phyloP scores from a whole-genome alignment of 768 basidiomycete species.

The Kwoniella pini region DNA sequence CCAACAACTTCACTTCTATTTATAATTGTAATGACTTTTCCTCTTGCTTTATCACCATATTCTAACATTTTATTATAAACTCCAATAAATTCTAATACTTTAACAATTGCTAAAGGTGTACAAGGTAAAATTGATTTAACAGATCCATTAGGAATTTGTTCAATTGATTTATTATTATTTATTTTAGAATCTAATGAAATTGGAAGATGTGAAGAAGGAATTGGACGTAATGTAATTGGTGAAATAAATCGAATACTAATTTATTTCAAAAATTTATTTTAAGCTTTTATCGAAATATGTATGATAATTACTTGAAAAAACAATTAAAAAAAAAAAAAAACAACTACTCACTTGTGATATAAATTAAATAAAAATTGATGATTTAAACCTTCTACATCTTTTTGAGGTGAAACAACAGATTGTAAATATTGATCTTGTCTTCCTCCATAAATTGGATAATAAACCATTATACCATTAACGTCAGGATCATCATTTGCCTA shows the following conservation, averaged over 20 bases:
- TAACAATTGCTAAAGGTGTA: slow-evolving; percentile 94
- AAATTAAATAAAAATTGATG: slow-evolving; percentile 84
- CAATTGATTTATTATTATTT: slow-evolving; percentile 55
- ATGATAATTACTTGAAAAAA: neutral
- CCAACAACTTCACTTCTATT: slow-evolving; percentile 99
- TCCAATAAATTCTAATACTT: slow-evolving; percentile 83
- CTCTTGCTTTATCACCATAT: slow-evolving; percentile 83
- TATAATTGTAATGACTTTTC: slow-evolving; percentile 84
- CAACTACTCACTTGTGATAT: slow-evolving; percentile 79
- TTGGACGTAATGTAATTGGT: slow-evolving; percentile 48
- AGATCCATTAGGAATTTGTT: slow-evolving; percentile 70
- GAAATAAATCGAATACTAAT: slow-evolving; percentile 83
- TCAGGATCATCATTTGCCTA: slow-evolving; percentile 78
- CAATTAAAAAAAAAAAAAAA: neutral
- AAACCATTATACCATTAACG: slow-evolving; percentile 96
- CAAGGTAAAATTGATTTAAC: slow-evolving; percentile 98
- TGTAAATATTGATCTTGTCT: slow-evolving; percentile 95
- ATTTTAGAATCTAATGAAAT: slow-evolving; percentile 27
- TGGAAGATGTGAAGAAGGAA: slow-evolving; percentile 47
- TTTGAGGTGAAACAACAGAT: slow-evolving; percentile 92
- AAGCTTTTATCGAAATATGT: neutral
- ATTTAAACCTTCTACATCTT: slow-evolving; percentile 96
- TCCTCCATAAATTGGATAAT: slow-evolving; percentile 92
- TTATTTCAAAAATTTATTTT: too few species aligned
- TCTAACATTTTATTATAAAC: slow-evolving; percentile 91